Base-by-base conservation (phyloP, 2,329 filamentous ascomycete species). In the Sclerotiophoma versabilis region DNA sequence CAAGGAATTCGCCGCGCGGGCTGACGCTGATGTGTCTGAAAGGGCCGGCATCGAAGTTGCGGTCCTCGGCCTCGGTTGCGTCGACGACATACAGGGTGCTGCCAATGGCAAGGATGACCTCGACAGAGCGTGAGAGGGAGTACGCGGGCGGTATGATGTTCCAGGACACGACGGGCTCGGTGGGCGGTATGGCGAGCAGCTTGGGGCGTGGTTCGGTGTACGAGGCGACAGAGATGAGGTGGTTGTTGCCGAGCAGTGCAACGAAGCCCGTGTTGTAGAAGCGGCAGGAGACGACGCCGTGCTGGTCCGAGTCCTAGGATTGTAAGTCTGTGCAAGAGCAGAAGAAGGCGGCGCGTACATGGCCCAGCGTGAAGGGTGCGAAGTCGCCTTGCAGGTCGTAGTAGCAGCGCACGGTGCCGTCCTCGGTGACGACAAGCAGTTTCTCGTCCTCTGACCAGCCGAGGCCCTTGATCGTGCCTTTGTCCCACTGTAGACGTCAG, bases 361-460 rank as follows among this genome's bases (percentile, higher is more conserved):
- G 89, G 48, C 93, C 95, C 0, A 99, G 81, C 1, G 91, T 93
- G 75, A 98, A 99, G 54, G 96, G 93, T 14, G 89, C 91, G 72
- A 99, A 99, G 72, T 98, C 93, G 58, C 90, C 91, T 73, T 96
- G 90, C n/a, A 99, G 79, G 69, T 95, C 91, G 73, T 92, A 87
- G 71, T 93, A 97, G 74, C 92, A 95, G 56, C 93, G 84, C 36
- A 98, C 93, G 1, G 87, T 93, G 20, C 95, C 95, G 70, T 99
- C 93, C 47, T 90, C 85, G 9, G 92, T 91, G 45, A 98, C 87
- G 0, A 97, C 89, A 4, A 99, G 80, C 39, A 99, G 83, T 71
- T 90, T 89, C 80, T 99, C 95, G 62, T 97, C 92, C 69, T 96
- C 93, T 17, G 93, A 96, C 95, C 95, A 99, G 27, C 95, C 95